Evolutionary conservation across 495 filamentous ascomycete genomes (phyloP).

Genomic region (Usnea hakonensis): DNA sequence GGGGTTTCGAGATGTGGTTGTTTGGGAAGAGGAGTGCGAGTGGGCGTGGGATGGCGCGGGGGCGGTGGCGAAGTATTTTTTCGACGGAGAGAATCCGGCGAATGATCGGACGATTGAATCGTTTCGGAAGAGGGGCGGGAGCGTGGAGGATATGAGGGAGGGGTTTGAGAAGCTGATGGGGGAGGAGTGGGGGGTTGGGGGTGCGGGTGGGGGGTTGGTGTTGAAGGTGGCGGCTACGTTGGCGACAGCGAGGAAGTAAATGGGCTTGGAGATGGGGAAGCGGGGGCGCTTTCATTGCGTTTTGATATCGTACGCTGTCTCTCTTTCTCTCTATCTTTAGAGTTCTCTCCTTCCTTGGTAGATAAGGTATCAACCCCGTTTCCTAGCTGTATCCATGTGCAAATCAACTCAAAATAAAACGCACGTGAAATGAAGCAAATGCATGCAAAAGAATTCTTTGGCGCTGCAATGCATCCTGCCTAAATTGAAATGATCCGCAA

Average conservation of each 20-base stretch:
- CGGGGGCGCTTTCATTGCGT: too few species aligned
- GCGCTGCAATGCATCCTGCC: too few species aligned
- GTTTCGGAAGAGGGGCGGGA: neutral
- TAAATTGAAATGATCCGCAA: too few species aligned
- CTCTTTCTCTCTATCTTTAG: too few species aligned
- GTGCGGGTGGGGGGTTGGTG: conserved; percentile 1
- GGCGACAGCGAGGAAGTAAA: conserved; percentile 9
- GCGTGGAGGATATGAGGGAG: neutral
- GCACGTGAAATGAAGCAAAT: too few species aligned
- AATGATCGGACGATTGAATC: neutral
- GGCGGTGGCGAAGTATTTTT: neutral
- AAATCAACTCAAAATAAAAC: too few species aligned
- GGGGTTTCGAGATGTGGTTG: conserved; percentile 9
- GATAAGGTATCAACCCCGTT: too few species aligned
- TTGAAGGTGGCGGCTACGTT: neutral
- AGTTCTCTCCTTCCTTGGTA: too few species aligned
- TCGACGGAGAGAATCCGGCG: conserved; percentile 8
- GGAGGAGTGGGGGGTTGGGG: neutral
- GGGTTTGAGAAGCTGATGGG: neutral
- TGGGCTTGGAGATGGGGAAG: too few species aligned
- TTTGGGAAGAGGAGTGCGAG: neutral
- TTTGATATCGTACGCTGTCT: too few species aligned
- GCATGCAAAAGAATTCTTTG: too few species aligned
- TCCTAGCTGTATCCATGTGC: too few species aligned
- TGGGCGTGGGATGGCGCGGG: conserved; percentile 4